These are phyloP conservation scores for Alternaria sp. DNA, from an alignment of 2,329 filamentous ascomycete genomes.

Conservation along the genomic window DNA sequence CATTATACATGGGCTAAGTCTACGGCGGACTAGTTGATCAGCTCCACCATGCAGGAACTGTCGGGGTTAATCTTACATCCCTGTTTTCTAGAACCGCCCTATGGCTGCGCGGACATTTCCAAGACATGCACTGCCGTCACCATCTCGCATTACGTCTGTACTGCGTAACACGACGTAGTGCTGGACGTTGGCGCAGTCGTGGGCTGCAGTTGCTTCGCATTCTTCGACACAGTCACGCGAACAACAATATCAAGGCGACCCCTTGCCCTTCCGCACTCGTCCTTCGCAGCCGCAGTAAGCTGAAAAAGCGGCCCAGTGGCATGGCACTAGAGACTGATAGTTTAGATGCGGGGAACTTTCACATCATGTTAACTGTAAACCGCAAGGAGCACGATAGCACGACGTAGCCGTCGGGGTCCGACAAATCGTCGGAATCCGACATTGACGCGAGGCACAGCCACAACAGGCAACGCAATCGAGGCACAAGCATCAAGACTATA, in stretches of 20 bases:
- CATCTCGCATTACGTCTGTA: background rate
- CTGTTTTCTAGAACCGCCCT: conserved; percentile 25
- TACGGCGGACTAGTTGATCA: conserved; percentile 19
- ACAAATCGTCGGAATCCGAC: background rate
- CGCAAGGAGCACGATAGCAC: background rate
- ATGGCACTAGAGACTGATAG: background rate
- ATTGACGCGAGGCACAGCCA: conserved; percentile 1
- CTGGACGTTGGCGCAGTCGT: background rate
- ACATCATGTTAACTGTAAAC: conserved; percentile 1
- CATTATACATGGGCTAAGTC: conserved; percentile 22
- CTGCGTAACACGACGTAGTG: background rate
- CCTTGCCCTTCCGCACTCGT: background rate
- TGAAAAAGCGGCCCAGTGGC: background rate
- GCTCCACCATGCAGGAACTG: conserved; percentile 30
- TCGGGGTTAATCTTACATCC: conserved; percentile 16
- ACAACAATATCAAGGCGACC: conserved; percentile 24
- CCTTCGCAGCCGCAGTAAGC: background rate
- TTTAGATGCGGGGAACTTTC: conserved; percentile 1
- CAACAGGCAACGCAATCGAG: conserved; percentile 1
- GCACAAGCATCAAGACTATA: background rate
- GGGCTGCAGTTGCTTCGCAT: background rate
- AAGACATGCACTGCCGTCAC: conserved; percentile 14
- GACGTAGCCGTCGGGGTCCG: conserved; percentile 1
- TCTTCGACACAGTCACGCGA: background rate
- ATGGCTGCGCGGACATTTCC: conserved; percentile 24